phyloP scores from a whole-genome alignment of 768 basidiomycete species.

The Crucibulum laeve region DNA sequence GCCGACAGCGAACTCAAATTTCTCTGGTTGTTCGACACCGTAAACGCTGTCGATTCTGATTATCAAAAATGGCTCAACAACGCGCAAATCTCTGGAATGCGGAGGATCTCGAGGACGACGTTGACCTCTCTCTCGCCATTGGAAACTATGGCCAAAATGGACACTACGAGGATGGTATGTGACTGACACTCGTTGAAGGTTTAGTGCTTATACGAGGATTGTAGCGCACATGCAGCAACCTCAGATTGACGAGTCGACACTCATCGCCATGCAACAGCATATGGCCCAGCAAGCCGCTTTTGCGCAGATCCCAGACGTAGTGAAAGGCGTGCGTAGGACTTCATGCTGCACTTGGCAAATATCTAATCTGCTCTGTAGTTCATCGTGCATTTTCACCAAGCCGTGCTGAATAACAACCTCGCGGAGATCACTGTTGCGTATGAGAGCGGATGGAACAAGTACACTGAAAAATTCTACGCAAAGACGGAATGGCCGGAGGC shows the following conservation, averaged over 20 bases:
- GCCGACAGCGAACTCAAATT: slow-evolving; percentile 28
- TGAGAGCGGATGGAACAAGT: slow-evolving; percentile 95
- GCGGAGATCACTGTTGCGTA: slow-evolving; percentile 90
- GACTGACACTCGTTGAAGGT: background rate
- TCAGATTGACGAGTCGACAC: slow-evolving; percentile 66
- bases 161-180: slow-evolving; percentile 62
- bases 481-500: slow-evolving; percentile 98
- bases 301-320: slow-evolving; percentile 80
- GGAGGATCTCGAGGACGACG: slow-evolving; percentile 79
- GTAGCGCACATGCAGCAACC: slow-evolving; percentile 48
- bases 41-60: slow-evolving; percentile 7
- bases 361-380: slow-evolving; percentile 48
- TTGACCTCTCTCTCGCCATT: slow-evolving; percentile 65
- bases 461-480: slow-evolving; percentile 94
- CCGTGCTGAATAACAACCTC: slow-evolving; percentile 87
- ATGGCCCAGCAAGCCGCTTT: slow-evolving; percentile 82
- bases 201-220: slow-evolving; percentile 9
- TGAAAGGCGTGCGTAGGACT: slow-evolving; percentile 68
- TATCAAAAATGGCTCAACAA: slow-evolving; percentile 52
- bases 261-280: slow-evolving; percentile 76
- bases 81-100: slow-evolving; percentile 71
- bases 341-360: slow-evolving; percentile 1
- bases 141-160: slow-evolving; percentile 68
- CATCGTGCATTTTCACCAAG: slow-evolving; percentile 92
- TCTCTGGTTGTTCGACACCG: slow-evolving; percentile 18